Evolutionary conservation across 306 rosid species (phyloP), one percentile per base, ranked within the genome.

Genomic region (Spatholobus suberectus): DNA sequence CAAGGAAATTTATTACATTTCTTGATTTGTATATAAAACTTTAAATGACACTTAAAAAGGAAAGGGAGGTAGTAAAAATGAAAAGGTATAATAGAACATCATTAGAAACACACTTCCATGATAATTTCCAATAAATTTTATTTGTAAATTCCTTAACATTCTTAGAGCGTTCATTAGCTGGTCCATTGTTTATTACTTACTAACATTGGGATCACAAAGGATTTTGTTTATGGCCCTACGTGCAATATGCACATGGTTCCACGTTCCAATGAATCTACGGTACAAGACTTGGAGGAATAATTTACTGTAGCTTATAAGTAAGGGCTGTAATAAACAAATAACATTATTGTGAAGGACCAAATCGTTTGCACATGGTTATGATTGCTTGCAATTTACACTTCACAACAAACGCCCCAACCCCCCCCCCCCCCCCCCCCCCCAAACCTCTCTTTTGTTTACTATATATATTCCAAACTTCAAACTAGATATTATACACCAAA

Each of bases 381-480:
- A 82, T 88, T 77, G 83, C 91, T 92, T 91, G 80, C 72, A 47
- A 81, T 89, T 91, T 85, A 91, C 92, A 87, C 86, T 83, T 70
- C 88, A 26, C 65, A n/a, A n/a, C n/a, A n/a, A n/a, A n/a, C n/a
- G n/a, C 55, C 4, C 66, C 43, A 52, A 63, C 69, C 44, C 35
- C 59, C 47, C 34, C 52, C 44, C 63, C 21, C 32, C 15, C 26
- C 59, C 47, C 34, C 52, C 44, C 63, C 21, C 32, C 15, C 26
- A n/a, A n/a, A n/a, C n/a, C n/a, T n/a, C n/a, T n/a, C n/a, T n/a
- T n/a, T 76, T 37, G 17, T 81, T 67, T 65, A 38, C 73, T 78
- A 73, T 82, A 37, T 82, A 37, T 29, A 24, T 14, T 32, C 51
- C 43, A 65, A 47, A 43, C 78, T 84, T 77, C 61, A 79, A 83